These are phyloP conservation scores for Botrytis pseudocinerea DNA, from an alignment of 2,329 filamentous ascomycete genomes.

Conservation along the genomic window DNA sequence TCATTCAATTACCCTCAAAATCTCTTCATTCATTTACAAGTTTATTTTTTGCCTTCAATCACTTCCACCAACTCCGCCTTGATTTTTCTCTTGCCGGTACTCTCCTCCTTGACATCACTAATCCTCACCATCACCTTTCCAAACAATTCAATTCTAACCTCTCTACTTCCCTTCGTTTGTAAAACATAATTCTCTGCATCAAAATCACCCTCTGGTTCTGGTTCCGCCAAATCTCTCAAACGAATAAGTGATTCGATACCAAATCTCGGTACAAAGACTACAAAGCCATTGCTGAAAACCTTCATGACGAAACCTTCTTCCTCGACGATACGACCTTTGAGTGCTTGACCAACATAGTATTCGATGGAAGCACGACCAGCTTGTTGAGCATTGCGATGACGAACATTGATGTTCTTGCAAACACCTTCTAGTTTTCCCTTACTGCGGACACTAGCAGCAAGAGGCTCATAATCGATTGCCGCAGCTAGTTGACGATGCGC, in stretches of 20 bases:
- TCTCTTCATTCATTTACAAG: not conserved
- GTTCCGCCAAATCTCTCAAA: constrained; percentile 75
- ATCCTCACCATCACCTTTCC: constrained; percentile 88
- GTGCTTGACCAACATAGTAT: constrained; percentile 95
- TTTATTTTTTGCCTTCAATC: not conserved
- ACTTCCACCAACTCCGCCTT: constrained; percentile 65
- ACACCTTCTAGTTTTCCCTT: constrained; percentile 86
- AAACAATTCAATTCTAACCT: constrained; percentile 76
- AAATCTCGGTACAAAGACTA: constrained; percentile 93
- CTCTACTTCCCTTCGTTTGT: constrained; percentile 55
- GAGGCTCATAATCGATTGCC: constrained; percentile 86
- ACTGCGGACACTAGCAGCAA: constrained; percentile 79
- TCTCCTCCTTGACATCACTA: constrained; percentile 89
- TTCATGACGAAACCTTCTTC: constrained; percentile 97
- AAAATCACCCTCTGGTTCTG: constrained; percentile 77
- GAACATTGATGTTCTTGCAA: constrained; percentile 97
- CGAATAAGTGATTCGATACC: constrained; percentile 92
- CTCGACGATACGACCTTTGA: constrained; percentile 73
- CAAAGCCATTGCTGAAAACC: constrained; percentile 95
- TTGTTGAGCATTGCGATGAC: constrained; percentile 95
- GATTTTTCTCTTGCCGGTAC: constrained; percentile 91
- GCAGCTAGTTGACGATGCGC: constrained; percentile 93
- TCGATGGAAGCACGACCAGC: constrained; percentile 92
- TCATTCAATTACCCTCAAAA: too few species aligned
- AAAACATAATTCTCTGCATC: constrained; percentile 85